Evolutionary conservation across 768 basidiomycete species (phyloP).

Genomic region (Rossbeevera mucosa): DNA sequence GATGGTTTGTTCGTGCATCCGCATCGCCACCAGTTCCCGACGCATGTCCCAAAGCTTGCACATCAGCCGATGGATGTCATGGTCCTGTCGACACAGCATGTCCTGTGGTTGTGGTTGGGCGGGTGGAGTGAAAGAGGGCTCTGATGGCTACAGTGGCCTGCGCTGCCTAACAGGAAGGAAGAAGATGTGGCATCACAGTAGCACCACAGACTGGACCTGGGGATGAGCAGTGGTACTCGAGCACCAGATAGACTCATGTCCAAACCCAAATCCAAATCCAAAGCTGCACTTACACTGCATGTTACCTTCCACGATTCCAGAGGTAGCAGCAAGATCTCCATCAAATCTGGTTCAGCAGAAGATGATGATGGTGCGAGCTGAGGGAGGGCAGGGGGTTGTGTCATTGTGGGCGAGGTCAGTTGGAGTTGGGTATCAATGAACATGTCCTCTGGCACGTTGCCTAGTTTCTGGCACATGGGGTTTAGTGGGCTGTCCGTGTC

Average conservation of each 20-base stretch:
- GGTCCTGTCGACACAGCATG: background rate
- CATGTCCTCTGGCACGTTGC: too few species aligned
- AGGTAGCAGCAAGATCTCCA: background rate
- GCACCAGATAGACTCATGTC: background rate
- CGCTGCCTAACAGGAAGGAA: background rate
- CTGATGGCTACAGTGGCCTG: background rate
- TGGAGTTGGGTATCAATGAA: background rate
- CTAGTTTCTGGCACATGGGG: conserved; percentile 13
- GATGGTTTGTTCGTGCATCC: conserved; percentile 22
- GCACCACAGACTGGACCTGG: background rate
- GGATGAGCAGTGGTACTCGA: background rate
- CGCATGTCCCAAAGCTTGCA: conserved; percentile 30
- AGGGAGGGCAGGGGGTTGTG: too few species aligned
- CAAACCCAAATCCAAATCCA: background rate
- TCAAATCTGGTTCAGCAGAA: background rate
- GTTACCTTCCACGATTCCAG: too few species aligned
- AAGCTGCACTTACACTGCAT: too few species aligned
- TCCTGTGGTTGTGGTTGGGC: background rate
- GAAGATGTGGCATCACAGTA: background rate
- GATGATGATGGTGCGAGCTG: background rate
- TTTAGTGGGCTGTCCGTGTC: background rate
- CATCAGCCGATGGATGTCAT: conserved; percentile 11
- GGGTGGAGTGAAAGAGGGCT: background rate
- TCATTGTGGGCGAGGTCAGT: background rate
- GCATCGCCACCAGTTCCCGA: conserved; percentile 18